A percentile compares a stretch with the other conserved stretches of the same genome.
These are phyloP conservation scores for Aureobasidium sp. DNA, from an alignment of 2,329 filamentous ascomycete species.

Conservation along the genomic window DNA sequence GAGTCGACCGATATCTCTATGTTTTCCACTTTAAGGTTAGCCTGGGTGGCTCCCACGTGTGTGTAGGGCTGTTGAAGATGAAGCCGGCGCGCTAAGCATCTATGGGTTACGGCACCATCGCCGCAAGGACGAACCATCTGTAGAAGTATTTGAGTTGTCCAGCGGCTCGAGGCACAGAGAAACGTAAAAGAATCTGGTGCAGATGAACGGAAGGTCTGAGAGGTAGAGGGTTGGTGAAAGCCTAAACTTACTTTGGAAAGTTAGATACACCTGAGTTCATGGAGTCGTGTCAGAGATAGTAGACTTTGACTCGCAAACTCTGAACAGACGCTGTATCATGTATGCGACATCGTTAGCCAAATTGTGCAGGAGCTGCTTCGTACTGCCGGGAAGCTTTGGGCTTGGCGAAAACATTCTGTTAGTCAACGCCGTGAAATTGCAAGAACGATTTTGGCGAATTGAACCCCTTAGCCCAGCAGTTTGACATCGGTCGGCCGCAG, in stretches of 20 bases:
- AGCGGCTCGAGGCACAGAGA: neutral
- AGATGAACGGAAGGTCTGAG: neutral
- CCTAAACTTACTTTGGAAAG: neutral
- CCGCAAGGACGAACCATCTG: neutral
- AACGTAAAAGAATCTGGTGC: neutral
- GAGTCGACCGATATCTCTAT: too few relatives aligned
- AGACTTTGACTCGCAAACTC: conserved; percentile 1
- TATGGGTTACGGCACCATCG: neutral
- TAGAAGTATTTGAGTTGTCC: conserved; percentile 8
- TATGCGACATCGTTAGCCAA: neutral
- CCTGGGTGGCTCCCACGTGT: conserved; percentile 12
- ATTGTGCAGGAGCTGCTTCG: neutral
- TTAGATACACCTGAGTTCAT: neutral
- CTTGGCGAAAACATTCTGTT: neutral
- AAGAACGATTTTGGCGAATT: conserved; percentile 8
- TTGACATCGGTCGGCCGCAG: neutral
- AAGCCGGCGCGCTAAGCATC: neutral
- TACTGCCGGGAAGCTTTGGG: neutral
- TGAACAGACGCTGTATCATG: neutral
- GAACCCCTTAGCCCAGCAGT: neutral
- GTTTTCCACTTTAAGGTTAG: neutral
- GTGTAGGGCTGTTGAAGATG: neutral
- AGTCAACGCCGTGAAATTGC: conserved; percentile 12
- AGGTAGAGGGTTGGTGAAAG: neutral
- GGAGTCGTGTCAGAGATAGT: neutral